Evolutionary conservation across 805 yeast species (phyloP), one percentile per base, ranked within the genome.

Genomic region (Saturnispora quitensis): DNA sequence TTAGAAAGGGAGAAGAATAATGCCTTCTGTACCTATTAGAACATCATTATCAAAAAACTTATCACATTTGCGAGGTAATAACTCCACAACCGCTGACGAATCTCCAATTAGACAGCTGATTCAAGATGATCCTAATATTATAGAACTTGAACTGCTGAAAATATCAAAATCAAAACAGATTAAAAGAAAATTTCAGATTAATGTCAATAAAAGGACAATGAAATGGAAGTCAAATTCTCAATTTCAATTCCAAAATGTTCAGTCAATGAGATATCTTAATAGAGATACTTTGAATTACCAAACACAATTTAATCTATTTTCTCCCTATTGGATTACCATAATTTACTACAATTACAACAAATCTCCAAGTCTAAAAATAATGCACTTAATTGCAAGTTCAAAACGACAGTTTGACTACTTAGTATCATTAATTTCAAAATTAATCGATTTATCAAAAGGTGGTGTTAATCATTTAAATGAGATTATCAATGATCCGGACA

Each of bases 211-310:
- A 12, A 84, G 86, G 31, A 62, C 70, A 4, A 68, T 86, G 15
- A 64, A 71, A 3, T 84, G 90, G 86, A 81, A 78, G 56, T 67
- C 71, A 55, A 75, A 75, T 2, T 69, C 80, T 3, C 66, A 62
- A 38, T 60, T 81, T 54, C 66, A 66, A 18, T 72, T 86, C 8
- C 95, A 85, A 62, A 80, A 79, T 52, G 83, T 88, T 47, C 77
- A 77, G 53, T 79, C 77, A 50, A 73, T 85, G 2, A 67, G 84
- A 48, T 72, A 77, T 3, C 87, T 83, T 3, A 76, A 75, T 20
- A 86, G 85, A 59, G 87, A 85, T 59, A 97, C 97, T 1, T 75
- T 77, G 35, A 87, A 88, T 58, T 91, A 89, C 62, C 70, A 96
- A 54, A 96, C 90, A 62, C 96, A 89, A 65, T 78, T 87, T 58